Evolutionary conservation across 371 early-diverging fungal species (phyloP).

Genomic region (Rhizopus arrhizus): DNA sequence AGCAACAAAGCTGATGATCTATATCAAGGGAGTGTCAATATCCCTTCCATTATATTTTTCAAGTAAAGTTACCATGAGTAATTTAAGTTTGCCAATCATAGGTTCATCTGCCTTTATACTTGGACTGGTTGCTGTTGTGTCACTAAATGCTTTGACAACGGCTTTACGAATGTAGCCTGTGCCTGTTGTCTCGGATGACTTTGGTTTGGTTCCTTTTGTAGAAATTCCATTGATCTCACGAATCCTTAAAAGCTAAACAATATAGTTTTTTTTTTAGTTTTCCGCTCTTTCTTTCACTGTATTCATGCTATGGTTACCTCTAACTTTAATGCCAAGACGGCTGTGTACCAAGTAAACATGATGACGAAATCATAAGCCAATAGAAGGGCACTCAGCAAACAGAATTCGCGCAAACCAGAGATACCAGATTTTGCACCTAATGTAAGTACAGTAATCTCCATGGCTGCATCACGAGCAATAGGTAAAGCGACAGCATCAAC

Average conservation of each 20-base stretch:
- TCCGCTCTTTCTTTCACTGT: neutral
- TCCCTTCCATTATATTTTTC: neutral
- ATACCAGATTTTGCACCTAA: slow-evolving; percentile 81
- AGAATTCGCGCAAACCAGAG: slow-evolving; percentile 79
- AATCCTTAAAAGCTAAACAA: slow-evolving; percentile 29
- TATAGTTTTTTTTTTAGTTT: neutral
- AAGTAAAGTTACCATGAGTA: slow-evolving; percentile 43
- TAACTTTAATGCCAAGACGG: slow-evolving; percentile 85
- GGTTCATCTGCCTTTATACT: slow-evolving; percentile 56
- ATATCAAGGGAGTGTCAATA: slow-evolving; percentile 3
- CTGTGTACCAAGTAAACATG: slow-evolving; percentile 86
- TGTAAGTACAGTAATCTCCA: slow-evolving; percentile 80
- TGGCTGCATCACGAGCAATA: slow-evolving; percentile 76
- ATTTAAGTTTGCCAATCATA: slow-evolving; percentile 60
- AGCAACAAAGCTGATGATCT: slow-evolving; percentile 72
- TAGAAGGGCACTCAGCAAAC: slow-evolving; percentile 78
- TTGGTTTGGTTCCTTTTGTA: slow-evolving; percentile 2
- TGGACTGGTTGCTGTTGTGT: slow-evolving; percentile 20
- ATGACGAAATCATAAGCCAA: slow-evolving; percentile 81
- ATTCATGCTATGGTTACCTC: slow-evolving; percentile 58
- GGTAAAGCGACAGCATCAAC: slow-evolving; percentile 69
- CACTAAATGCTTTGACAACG: slow-evolving; percentile 52
- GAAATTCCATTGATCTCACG: slow-evolving; percentile 34
- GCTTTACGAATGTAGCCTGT: slow-evolving; percentile 50
- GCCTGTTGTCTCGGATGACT: slow-evolving; percentile 20